Evolutionary conservation across 106 monocot genomes (phyloP), one percentile per base, ranked within the genome.

Genomic region (Dendrobium chrysotoxum): DNA sequence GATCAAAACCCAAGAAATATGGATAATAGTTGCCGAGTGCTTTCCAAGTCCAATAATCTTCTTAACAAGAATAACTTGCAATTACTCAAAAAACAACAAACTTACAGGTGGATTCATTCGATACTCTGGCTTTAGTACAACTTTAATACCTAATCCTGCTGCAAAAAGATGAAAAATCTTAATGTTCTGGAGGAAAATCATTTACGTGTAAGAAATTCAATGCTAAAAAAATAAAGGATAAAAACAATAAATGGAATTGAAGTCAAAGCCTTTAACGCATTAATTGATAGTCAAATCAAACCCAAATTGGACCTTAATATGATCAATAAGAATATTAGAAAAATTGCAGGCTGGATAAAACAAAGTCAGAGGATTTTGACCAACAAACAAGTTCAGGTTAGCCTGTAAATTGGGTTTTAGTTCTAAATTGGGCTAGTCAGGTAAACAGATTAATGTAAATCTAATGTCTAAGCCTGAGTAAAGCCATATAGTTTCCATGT

Each of bases 51-150:
- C 28, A 42, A 16, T 13, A 74, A 74, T 74, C 5, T 42, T 42
- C 42, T 41, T 42, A 28, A 21, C 18, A 15, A 42, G 39, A 74
- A 42, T 7, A 40, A 8, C 38, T 41, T 6, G 41, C 39, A 46
- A 47, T 17, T 13, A 74, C 4, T 13, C 10, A 46, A 76, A 64
- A 39, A 78, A 5, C 23, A 13, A 77, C 72, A 40, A 23, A 68
- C 95, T 93, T 84, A 95, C 95, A 81, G 95, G 90, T 68, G 93
- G 91, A 15, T 86, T 88, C 68, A 96, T 87, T 40, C 76, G 83
- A 74, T 89, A 96, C 84, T 91, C 93, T 71, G 95, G 93, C 82
- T 93, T 96, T 73, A 91, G 82, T 64, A 64, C 64, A 79, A 96
- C 93, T 83, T 80, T 86, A 64, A 96, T 91, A 72, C 95, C 95